Evolutionary conservation across 768 basidiomycete species (phyloP), one percentile per base, ranked within the genome.

Genomic region (Grammothele lineata): DNA sequence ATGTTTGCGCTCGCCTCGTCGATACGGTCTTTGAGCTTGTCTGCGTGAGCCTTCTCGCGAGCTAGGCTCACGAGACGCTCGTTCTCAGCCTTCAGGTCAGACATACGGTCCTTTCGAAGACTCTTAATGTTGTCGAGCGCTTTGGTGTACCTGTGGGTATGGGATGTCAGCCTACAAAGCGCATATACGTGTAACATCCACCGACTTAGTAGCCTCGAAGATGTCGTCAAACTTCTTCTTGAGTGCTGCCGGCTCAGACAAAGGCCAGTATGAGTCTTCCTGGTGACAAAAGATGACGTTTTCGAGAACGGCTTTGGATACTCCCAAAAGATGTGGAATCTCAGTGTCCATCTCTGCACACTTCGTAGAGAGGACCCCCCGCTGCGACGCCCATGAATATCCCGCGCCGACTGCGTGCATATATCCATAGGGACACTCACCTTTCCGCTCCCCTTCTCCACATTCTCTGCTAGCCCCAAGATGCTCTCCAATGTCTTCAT

Each of bases 171-270:
- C 4, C 15, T 10, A 12, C 39, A 18, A n/a, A n/a, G n/a, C n/a
- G n/a, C n/a, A n/a, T n/a, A n/a, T n/a, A n/a, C n/a, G n/a, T n/a
- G n/a, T n/a, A 30, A 21, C 5, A 14, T 22, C 12, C 14, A 60
- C 72, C 25, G 41, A 89, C 92, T 87, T 87, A 17, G 94, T 98
- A 3, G 96, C 96, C 66, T 99, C 96, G 58, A 99, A 98, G 47
- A 99, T 99, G 59, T 99, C 96, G 58, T 99, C 96, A 51, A 99
- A 99, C 64, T 98, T 98, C 77, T 97, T 98, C 76, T 99, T 99
- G 30, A 99, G 68, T 0, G 82, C 77, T 10, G 89, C 71, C 2
- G 95, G 89, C 57, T 98, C 96, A 0, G 93, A 77, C 19, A 99
- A 75, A 0, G 96, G 96, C 96, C 96, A 99, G 59, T 91, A 97